phyloP scores from a whole-genome alignment of 1,284 basidiomycete genomes.

The Malassezia slooffiae region DNA sequence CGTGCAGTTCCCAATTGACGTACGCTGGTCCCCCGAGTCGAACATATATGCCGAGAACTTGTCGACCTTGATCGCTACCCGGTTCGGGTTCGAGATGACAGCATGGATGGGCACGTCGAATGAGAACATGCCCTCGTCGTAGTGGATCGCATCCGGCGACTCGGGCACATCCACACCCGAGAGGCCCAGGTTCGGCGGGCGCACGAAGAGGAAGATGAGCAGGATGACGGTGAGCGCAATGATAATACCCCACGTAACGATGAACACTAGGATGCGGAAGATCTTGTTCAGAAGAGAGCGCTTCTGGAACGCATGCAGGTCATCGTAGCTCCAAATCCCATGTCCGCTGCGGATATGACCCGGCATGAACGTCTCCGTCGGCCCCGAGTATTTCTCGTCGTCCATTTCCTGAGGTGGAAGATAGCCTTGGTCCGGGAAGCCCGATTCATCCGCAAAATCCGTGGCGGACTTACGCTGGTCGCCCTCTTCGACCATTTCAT shows the following conservation, averaged over 20 bases:
- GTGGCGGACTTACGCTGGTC: too few species aligned
- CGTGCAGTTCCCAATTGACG: constrained; percentile 27
- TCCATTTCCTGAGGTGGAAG: too few species aligned
- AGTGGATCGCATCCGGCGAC: constrained; percentile 16
- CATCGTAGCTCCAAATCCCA: constrained; percentile 35
- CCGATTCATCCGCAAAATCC: too few species aligned
- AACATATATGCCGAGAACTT: constrained; percentile 27
- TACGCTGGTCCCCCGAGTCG: constrained; percentile 20
- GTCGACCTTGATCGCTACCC: constrained; percentile 33
- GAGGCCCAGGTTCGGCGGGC: constrained; percentile 39
- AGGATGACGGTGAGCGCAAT: constrained; percentile 31
- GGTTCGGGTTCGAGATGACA: constrained; percentile 39
- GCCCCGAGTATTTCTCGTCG: too few species aligned
- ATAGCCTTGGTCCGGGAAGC: too few species aligned
- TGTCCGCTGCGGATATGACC: too few species aligned
- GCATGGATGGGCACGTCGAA: constrained; percentile 37
- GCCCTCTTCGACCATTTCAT: too few species aligned
- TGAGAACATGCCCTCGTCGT: constrained; percentile 22
- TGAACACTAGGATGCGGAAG: constrained; percentile 29
- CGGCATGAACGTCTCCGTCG: too few species aligned
- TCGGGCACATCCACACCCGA: constrained; percentile 18
- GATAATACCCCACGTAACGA: constrained; percentile 30
- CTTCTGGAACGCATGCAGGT: constrained; percentile 28
- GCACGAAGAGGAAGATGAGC: constrained; percentile 35
- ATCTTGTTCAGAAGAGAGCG: constrained; percentile 30